Evolutionary conservation across 352 stramenopile species (phyloP), one percentile per base, ranked within the genome.

Genomic region (Globisporangium spinosum): DNA sequence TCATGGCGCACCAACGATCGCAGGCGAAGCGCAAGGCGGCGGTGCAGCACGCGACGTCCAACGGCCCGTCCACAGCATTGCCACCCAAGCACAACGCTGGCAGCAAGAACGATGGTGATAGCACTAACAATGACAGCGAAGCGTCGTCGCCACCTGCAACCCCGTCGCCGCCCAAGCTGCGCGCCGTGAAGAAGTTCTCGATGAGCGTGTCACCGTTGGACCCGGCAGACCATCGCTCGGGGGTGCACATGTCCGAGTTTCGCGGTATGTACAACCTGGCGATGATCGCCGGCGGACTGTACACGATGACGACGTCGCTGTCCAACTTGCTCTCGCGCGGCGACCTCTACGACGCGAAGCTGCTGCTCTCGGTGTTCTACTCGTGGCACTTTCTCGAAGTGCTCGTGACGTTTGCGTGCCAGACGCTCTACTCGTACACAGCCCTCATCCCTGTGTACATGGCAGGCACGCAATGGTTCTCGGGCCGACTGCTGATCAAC

Each of bases 171-270:
- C 25, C 49, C 17, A 66, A 65, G 47, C n/a, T 55, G 60, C 70
- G 69, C 1, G 61, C 75, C 3, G 77, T 88, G 59, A 89, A 90
- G 70, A 82, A 86, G 66, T 90, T 92, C 56, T 66, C 74, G 10
- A 71, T 75, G 27, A 80, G 78, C 17, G 80, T 91, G 58, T 93
- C 85, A 27, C 83, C 80, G 13, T 29, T 93, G 49, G 83, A 93
- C 58, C 83, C 82, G 4, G 83, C 85, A 6, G 85, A 93, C 69
- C 60, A 70, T 45, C 85, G 82, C 60, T 88, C 80, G 1, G 79
- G 76, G n/a, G 80, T 93, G 35, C 80, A 91, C 77, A 82, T 75
- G 70, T 90, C 81, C 72, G 82, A 91, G 67, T 93, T 93, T 60
- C 81, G 83, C 20, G 83, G 82, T 4, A 78, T 90, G 65, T 93